A percentile compares a stretch with the other conserved stretches of the same genome.
phyloP scores from a whole-genome alignment of 176 grass and related monocot genomes.

The Tillandsia leiboldiana region DNA sequence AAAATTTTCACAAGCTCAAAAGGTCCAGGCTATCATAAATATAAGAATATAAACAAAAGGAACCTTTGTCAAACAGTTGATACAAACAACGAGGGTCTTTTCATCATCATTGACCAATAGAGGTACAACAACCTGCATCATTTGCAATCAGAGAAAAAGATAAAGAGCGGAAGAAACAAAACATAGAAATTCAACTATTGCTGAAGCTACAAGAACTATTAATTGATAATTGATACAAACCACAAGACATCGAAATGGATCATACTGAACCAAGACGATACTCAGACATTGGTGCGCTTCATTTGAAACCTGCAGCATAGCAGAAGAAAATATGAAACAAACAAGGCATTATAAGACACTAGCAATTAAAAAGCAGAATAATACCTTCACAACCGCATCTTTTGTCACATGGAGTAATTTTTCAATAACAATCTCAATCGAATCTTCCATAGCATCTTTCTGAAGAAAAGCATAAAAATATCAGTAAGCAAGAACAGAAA shows the following conservation, averaged over 20 bases:
- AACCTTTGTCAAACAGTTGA: constrained; percentile 99
- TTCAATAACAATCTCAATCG: constrained; percentile 92
- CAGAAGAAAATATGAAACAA: constrained; percentile 25
- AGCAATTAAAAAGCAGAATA: constrained; percentile 1
- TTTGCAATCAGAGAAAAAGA: constrained; percentile 22
- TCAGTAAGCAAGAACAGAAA: background rate
- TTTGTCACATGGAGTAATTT: constrained; percentile 86
- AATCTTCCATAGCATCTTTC: constrained; percentile 88
- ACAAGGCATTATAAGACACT: constrained; percentile 10
- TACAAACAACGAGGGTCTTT: constrained; percentile 90
- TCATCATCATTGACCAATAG: constrained; percentile 90
- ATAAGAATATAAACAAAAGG: background rate
- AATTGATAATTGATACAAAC: constrained; percentile 20
- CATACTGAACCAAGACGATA: constrained; percentile 60
- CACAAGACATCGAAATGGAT: constrained; percentile 82
- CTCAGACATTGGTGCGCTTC: constrained; percentile 83
- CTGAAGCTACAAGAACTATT: background rate
- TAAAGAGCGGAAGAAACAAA: constrained; percentile 6
- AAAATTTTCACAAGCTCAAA: background rate
- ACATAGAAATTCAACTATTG: constrained; percentile 7
- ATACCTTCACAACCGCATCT: constrained; percentile 71
- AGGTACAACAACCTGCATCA: constrained; percentile 75
- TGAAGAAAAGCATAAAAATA: constrained; percentile 24
- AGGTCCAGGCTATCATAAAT: background rate
- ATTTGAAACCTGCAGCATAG: constrained; percentile 70